Evolutionary conservation across 2,329 filamentous ascomycete species (phyloP).

Genomic region (Zarea fungicola): DNA sequence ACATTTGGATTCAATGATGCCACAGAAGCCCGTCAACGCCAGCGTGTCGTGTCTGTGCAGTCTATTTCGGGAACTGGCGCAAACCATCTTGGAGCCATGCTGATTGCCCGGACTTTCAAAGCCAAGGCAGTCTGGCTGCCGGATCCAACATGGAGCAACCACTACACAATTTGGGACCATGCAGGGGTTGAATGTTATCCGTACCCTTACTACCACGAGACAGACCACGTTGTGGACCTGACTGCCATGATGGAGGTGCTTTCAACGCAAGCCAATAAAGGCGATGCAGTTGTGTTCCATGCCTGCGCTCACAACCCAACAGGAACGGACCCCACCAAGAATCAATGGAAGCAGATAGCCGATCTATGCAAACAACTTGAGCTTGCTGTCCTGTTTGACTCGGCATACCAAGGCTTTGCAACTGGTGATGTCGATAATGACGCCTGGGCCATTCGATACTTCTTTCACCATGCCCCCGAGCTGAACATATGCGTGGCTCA

Average conservation of each 20-base stretch:
- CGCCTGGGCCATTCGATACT: too few species aligned
- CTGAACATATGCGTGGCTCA: too few species aligned
- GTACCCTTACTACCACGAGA: constrained; percentile 29
- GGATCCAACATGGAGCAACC: constrained; percentile 45
- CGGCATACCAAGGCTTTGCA: too few species aligned
- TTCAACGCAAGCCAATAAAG: constrained; percentile 17
- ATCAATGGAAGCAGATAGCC: constrained; percentile 30
- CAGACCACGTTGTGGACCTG: constrained; percentile 24
- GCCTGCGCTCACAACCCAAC: constrained; percentile 36
- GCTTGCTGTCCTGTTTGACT: too few species aligned
- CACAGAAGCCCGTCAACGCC: too few species aligned
- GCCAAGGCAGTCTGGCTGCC: constrained; percentile 26
- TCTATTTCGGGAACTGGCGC: constrained; percentile 33
- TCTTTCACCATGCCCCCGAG: too few species aligned
- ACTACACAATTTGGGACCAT: constrained; percentile 26
- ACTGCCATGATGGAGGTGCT: constrained; percentile 23
- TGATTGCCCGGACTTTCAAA: constrained; percentile 20
- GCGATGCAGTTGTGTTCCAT: constrained; percentile 32
- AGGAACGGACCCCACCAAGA: constrained; percentile 28
- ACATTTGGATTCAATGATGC: too few species aligned
- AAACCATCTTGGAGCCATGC: constrained; percentile 25
- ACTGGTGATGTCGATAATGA: too few species aligned
- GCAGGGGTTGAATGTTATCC: constrained; percentile 18
- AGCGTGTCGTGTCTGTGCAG: constrained; percentile 29
- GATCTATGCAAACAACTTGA: constrained; percentile 26